phyloP scores from a whole-genome alignment of 495 filamentous ascomycete genomes.

The Penicillium herquei region DNA sequence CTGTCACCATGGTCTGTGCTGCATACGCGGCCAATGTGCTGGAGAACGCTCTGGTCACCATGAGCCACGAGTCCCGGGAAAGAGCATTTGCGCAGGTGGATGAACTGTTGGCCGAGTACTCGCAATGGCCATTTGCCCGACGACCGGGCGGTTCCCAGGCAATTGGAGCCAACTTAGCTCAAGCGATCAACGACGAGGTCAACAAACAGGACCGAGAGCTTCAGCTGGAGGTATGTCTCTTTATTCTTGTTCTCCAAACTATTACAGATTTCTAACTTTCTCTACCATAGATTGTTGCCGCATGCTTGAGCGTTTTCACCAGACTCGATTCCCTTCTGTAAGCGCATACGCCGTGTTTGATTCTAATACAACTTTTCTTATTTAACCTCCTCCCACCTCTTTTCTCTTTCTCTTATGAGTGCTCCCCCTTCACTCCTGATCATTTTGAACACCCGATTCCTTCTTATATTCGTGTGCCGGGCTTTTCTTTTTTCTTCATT shows the following conservation, averaged over 20 bases:
- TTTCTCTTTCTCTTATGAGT: slow-evolving; percentile 1
- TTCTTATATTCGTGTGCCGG: slow-evolving; percentile 10
- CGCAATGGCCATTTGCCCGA: slow-evolving; percentile 91
- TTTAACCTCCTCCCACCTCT: slow-evolving; percentile 9
- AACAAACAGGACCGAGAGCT: slow-evolving; percentile 78
- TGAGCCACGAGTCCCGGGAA: slow-evolving; percentile 92
- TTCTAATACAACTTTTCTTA: slow-evolving; percentile 28
- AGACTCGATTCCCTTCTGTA: slow-evolving; percentile 91
- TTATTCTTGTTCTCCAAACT: neutral
- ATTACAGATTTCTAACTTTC: neutral
- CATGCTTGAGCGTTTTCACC: slow-evolving; percentile 95
- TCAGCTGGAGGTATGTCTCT: slow-evolving; percentile 78
- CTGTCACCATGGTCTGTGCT: slow-evolving; percentile 93
- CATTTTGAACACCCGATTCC: slow-evolving; percentile 12
- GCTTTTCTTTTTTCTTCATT: slow-evolving; percentile 2
- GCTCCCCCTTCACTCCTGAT: neutral
- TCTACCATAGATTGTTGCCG: slow-evolving; percentile 81
- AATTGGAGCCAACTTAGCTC: slow-evolving; percentile 91
- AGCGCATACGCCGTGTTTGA: slow-evolving; percentile 26
- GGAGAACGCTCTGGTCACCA: slow-evolving; percentile 90
- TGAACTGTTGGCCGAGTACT: slow-evolving; percentile 91
- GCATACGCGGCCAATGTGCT: slow-evolving; percentile 97
- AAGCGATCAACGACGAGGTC: slow-evolving; percentile 83
- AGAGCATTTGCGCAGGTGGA: slow-evolving; percentile 95
- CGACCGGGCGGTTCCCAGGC: slow-evolving; percentile 70